Evolutionary conservation across 345 rosid genomes (phyloP).

Genomic region (Camelina hispida): DNA sequence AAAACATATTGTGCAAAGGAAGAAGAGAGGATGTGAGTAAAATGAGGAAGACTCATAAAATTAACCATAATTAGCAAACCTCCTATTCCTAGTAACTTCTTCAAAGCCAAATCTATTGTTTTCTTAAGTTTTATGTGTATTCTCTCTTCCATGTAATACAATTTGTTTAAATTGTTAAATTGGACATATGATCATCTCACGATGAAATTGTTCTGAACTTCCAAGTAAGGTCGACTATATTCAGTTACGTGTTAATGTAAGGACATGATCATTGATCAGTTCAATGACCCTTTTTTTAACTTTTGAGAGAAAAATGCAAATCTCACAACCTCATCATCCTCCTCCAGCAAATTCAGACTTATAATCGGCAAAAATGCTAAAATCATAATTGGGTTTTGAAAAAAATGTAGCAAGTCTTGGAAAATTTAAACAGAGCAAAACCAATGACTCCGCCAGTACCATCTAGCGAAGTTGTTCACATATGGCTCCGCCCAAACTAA

Average conservation of each 20-base stretch:
- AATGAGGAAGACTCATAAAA: constrained; percentile 29
- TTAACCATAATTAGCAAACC: constrained; percentile 30
- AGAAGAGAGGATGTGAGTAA: constrained; percentile 41
- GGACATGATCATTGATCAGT: not conserved
- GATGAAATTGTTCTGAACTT: not conserved
- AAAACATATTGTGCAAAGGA: not conserved
- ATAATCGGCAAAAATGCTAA: no score
- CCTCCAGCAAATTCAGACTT: no score
- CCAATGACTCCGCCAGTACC: no score
- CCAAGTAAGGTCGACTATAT: not conserved
- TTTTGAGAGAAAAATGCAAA: not conserved
- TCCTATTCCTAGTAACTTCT: constrained; percentile 32
- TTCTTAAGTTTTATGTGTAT: not conserved
- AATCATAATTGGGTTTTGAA: no score
- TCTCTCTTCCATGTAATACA: not conserved
- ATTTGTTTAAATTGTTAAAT: no score
- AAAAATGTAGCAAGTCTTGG: no score
- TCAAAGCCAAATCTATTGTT: not conserved
- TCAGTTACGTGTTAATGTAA: not conserved
- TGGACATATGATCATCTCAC: no score
- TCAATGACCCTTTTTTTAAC: not conserved
- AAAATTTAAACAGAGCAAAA: no score
- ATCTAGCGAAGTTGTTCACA: no score
- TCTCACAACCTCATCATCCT: not conserved
- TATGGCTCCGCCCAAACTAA: no score